Base-by-base conservation (phyloP, 208 protist genomes). In the Leishmania major region DNA sequence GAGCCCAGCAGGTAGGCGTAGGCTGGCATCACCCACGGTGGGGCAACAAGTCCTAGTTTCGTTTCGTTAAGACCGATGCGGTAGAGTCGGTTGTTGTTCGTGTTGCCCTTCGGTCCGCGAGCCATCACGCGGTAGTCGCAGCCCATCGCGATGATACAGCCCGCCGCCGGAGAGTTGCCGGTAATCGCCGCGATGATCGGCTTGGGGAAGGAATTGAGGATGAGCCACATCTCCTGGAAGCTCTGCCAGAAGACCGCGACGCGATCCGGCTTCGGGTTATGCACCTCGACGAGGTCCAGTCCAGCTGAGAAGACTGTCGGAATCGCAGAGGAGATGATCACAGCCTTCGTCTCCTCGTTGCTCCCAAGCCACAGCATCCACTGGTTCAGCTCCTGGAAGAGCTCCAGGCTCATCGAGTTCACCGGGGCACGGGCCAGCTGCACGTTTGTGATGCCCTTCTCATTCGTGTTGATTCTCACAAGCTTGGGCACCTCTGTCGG, bases 11-110 rank as follows among this genome's bases (percentile, higher is more conserved):
- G 66, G 78, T 97, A 94, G 22, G 86, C 83, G 84, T 96, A 96
- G 7, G 89, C 90, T 22, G 89, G 88, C 75, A 96, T 92, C 55
- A 91, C 86, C 94, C 94, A 97, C 25, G 90, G 82, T 4, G 92
- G 94, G 0, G 92, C 88, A 8, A 89, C 79, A 37, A 97, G 82
- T 40, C 92, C 92, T 17, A 96, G 83, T 84, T 94, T 96, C 35
- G 90, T 90, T 78, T 97, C 94, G 79, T 96, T 96, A 37, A 97
- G 81, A 17, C 94, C 94, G 43, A 97, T 97, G 73, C 91, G 93
- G 86, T 91, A 96, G 31, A 85, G 83, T 19, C 91, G 89, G 75
- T 79, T 87, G 45, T 1, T 69, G 77, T 84, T 86, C 51, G 67
- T 80, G 84, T 81, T 86, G 76, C 84, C 87, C 74, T 85, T 84